These are phyloP conservation scores for Phytophthora kernoviae DNA, from an alignment of 352 stramenopile species.

Conservation along the genomic window DNA sequence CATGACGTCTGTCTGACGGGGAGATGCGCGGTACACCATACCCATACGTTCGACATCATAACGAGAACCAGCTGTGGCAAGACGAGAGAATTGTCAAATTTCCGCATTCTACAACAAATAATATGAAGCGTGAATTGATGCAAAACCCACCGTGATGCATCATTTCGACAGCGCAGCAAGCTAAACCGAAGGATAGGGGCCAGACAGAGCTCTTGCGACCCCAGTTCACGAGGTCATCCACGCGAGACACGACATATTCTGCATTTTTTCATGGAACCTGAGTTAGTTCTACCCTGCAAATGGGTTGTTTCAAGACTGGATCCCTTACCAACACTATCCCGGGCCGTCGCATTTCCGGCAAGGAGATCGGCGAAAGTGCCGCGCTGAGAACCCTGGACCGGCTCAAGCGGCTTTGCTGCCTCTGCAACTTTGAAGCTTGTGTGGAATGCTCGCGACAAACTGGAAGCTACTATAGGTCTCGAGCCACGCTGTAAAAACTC, in stretches of 20 bases:
- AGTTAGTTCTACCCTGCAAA: too few species aligned
- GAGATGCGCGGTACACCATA: conserved; percentile 97
- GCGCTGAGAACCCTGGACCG: conserved; percentile 26
- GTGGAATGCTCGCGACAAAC: too few species aligned
- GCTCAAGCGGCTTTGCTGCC: too few species aligned
- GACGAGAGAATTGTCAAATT: background rate
- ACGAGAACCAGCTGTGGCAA: conserved; percentile 51
- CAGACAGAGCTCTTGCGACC: conserved; percentile 96
- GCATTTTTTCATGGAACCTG: background rate
- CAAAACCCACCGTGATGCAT: conserved; percentile 91
- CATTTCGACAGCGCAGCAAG: conserved; percentile 99
- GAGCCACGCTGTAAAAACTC: too few species aligned
- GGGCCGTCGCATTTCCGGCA: conserved; percentile 63
- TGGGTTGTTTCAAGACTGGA: background rate
- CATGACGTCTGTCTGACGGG: conserved; percentile 98
- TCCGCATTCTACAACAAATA: background rate
- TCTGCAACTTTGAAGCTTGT: too few species aligned
- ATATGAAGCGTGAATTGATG: background rate
- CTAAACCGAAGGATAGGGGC: conserved; percentile 99
- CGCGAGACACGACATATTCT: conserved; percentile 97
- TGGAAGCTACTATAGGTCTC: too few species aligned
- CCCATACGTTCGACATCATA: conserved; percentile 99
- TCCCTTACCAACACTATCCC: conserved; percentile 78
- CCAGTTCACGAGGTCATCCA: conserved; percentile 99
- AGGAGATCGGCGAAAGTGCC: conserved; percentile 79